Base-by-base conservation (phyloP, 75 land plant genomes). In the Pseudotsuga menziesii region DNA sequence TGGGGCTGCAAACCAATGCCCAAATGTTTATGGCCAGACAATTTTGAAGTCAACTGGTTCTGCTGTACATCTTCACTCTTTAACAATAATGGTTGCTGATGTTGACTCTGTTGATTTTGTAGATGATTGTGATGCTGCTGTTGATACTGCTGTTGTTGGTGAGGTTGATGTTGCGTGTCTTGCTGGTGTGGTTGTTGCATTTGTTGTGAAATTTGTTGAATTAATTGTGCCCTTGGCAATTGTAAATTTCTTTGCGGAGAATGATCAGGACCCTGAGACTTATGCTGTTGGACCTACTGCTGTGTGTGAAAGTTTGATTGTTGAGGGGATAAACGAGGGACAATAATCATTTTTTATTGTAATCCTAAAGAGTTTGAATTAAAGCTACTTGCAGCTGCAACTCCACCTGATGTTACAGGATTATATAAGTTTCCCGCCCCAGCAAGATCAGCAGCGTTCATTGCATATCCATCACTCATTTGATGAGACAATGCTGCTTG, bases 391-490 rank as follows among this genome's bases (percentile, higher is more conserved):
- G 57, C 82, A 57, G 87, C 56, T 58, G 91, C 77, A 69, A 69
- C 48, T 72, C 85, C 88, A 79, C 61, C 87, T 56, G 96, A 74
- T 61, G 91, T 75, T 29, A 62, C 85, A 75, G 89, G 44, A 32
- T 75, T 73, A 78, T 88, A 83, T 20, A 89, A 75, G 75, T 78
- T 88, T 35, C 84, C 92, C 26, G 86, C 67, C n/a, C 86, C 86
- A 80, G 91, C 80, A 48, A 91, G 74, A 74, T 92, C 91, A 75
- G 86, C 74, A 12, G 78, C 73, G 79, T 75, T 85, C 85, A 88
- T 58, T 3, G 85, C 89, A 88, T 85, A 92, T 29, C 86, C 84
- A 77, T 93, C 96, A 71, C 87, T 88, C 81, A 75, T 63, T 79
- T 77, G 36, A n/a, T 79, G 77, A 75, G 76, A 76, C 75, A 83